Evolutionary conservation across 331 rosid species (phyloP).

Genomic region (Stylosanthes scabra): DNA sequence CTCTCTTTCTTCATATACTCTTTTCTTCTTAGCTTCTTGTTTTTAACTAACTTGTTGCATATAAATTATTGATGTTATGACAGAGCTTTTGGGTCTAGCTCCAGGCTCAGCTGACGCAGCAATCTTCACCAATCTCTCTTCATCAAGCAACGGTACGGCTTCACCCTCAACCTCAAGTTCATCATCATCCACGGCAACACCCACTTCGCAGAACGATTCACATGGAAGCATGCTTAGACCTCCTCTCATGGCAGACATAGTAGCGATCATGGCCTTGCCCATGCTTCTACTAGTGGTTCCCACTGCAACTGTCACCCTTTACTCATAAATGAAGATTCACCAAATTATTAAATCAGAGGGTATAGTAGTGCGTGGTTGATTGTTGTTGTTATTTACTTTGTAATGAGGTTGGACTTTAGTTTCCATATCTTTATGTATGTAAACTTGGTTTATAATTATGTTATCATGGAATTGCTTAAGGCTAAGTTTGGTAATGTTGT

Average conservation of each 20-base stretch:
- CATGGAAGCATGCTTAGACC: conserved; percentile 41
- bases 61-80: neutral
- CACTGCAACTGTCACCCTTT: neutral
- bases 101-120: conserved; percentile 77
- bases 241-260: conserved; percentile 9
- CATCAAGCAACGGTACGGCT: conserved; percentile 25
- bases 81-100: conserved; percentile 77
- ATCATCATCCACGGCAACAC: neutral
- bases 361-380: neutral
- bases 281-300: conserved; percentile 39
- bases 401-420: neutral
- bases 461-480: neutral
- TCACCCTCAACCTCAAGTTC: neutral
- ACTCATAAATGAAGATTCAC: neutral
- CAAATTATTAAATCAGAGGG: neutral
- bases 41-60: no score
- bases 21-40: no score
- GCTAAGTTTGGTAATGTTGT: no score
- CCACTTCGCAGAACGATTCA: neutral
- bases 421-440: neutral
- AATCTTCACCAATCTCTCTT: conserved; percentile 55
- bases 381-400: neutral
- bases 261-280: conserved; percentile 36
- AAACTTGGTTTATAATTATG: neutral
- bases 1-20: neutral